Percentiles rank a stretch among this genome's conserved stretches.
phyloP scores from a whole-genome alignment of 805 yeast species.

The Metschnikowia colocasiae region DNA sequence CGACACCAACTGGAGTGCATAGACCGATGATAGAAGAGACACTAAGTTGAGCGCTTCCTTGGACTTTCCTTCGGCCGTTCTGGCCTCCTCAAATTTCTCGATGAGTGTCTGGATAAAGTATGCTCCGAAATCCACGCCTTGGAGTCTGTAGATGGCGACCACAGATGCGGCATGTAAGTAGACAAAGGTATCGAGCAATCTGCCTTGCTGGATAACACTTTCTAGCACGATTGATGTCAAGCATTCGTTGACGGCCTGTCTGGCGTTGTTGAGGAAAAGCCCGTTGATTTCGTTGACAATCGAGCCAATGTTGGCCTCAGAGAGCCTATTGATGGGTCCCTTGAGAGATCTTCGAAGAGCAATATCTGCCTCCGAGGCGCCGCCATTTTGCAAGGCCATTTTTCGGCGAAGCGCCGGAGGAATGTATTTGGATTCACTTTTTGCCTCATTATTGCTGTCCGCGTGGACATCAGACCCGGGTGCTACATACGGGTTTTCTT shows the following conservation, averaged over 20 bases:
- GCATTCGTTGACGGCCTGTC: slow-evolving; percentile 74
- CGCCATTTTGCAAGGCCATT: slow-evolving; percentile 38
- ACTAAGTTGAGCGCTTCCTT: slow-evolving; percentile 62
- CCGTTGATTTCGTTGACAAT: slow-evolving; percentile 67
- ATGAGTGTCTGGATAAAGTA: slow-evolving; percentile 72
- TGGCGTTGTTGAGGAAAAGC: slow-evolving; percentile 62
- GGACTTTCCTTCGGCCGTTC: slow-evolving; percentile 27
- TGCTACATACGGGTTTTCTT: slow-evolving; percentile 48
- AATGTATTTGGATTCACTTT: slow-evolving; percentile 46
- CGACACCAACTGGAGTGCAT: slow-evolving; percentile 72
- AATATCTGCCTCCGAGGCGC: slow-evolving; percentile 35
- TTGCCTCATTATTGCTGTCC: slow-evolving; percentile 3
- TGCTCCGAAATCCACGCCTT: slow-evolving; percentile 91
- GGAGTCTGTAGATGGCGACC: slow-evolving; percentile 68
- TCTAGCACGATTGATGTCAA: slow-evolving; percentile 62
- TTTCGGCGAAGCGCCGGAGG: slow-evolving; percentile 83
- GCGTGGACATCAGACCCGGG: slow-evolving; percentile 14
- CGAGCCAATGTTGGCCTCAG: slow-evolving; percentile 75
- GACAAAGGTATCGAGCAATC: slow-evolving; percentile 73
- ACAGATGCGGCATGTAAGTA: slow-evolving; percentile 74
- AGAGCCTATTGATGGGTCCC: slow-evolving; percentile 81
- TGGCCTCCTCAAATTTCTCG: slow-evolving; percentile 56
- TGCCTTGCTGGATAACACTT: slow-evolving; percentile 58
- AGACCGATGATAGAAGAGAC: slow-evolving; percentile 72
- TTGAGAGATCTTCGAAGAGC: slow-evolving; percentile 63